Conservation (phyloP, 179 eudicot genomes). For the Patellifolia procumbens region DNA sequence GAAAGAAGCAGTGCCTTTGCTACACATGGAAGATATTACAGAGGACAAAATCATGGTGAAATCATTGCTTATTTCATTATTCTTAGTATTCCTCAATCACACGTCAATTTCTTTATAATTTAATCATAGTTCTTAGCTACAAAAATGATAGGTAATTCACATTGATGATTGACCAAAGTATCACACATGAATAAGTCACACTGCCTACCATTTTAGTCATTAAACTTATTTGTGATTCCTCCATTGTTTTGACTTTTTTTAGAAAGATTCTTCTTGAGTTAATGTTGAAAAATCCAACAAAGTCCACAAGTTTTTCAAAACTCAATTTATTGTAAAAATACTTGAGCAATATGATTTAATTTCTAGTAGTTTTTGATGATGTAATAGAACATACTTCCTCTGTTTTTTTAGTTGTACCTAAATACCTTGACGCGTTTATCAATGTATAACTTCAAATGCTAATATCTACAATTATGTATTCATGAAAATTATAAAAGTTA, state of each 20-base stretch:
- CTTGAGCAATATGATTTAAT: no score
- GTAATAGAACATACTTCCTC: no score
- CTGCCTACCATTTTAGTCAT: background rate
- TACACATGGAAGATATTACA: background rate
- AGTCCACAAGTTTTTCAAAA: no score
- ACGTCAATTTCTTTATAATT: background rate
- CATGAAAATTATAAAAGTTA: no score
- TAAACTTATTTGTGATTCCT: background rate
- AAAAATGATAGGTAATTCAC: background rate
- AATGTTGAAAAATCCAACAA: no score
- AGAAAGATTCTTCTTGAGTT: background rate
- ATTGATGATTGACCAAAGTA: background rate
- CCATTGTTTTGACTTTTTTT: background rate
- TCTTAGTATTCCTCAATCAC: slow-evolving; percentile 1
- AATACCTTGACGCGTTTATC: no score
- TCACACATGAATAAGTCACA: background rate
- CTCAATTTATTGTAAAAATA: no score
- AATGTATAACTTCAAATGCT: no score
- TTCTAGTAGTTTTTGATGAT: no score
- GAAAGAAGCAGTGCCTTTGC: background rate
- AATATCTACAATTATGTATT: no score
- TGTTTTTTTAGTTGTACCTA: no score
- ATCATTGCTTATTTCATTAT: background rate
- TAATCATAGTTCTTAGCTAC: background rate
- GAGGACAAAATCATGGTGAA: background rate